Evolutionary conservation across 331 rosid species (phyloP).

Genomic region (Ulmus americana): DNA sequence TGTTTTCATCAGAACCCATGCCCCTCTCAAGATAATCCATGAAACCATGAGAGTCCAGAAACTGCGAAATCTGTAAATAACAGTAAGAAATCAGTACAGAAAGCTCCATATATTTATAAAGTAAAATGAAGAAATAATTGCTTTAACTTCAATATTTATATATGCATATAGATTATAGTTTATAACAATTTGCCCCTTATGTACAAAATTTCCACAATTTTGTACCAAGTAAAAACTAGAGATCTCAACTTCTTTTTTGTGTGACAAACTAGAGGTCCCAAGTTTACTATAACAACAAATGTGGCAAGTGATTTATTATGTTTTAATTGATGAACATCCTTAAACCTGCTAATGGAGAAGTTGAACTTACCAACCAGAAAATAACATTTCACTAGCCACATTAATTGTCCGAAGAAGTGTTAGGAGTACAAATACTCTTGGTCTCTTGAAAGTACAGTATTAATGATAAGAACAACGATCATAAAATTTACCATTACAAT

Average conservation of each 20-base stretch:
- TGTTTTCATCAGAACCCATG: constrained; percentile 67
- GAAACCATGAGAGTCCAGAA: constrained; percentile 90
- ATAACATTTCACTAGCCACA: no score
- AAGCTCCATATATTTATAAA: constrained; percentile 6
- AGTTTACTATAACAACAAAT: no score
- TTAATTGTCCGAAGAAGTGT: no score
- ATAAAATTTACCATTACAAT: constrained; percentile 9
- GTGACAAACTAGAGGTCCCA: no score
- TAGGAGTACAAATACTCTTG: no score
- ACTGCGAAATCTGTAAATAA: constrained; percentile 60
- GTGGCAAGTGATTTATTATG: no score
- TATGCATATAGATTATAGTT: background rate
- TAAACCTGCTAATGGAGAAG: no score
- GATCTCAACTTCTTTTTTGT: no score
- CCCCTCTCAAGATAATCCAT: constrained; percentile 90
- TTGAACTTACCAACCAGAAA: no score
- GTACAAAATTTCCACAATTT: background rate
- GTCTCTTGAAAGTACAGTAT: no score
- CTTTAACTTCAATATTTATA: background rate
- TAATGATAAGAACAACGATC: background rate
- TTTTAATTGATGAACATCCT: no score
- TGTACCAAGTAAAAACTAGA: no score
- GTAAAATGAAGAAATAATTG: constrained; percentile 3
- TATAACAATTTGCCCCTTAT: background rate
- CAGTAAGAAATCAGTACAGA: constrained; percentile 23